These are phyloP conservation scores for Didymella pomorum DNA, from an alignment of 2,329 filamentous ascomycete genomes.

Conservation along the genomic window DNA sequence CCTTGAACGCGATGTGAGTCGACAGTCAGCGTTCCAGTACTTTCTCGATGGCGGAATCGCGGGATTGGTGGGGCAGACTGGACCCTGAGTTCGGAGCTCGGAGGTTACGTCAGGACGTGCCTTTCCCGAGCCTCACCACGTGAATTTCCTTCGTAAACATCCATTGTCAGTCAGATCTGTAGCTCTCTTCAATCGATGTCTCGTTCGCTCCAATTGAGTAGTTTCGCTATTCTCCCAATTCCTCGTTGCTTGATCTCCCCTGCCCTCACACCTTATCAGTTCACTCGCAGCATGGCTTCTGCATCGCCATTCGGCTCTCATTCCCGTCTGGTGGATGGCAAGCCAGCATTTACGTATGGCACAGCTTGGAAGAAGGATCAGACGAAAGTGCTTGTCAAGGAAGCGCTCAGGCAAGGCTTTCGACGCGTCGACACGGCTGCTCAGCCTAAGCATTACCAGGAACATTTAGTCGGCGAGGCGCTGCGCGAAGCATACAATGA, in stretches of 20 bases:
- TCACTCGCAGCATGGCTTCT: slow-evolving; percentile 31
- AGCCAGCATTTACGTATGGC: slow-evolving; percentile 69
- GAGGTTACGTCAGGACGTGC: slow-evolving; percentile 20
- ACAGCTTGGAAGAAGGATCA: slow-evolving; percentile 85
- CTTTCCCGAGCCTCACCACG: slow-evolving; percentile 11
- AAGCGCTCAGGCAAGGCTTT: slow-evolving; percentile 74
- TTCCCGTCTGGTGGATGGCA: slow-evolving; percentile 28
- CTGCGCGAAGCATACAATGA: slow-evolving; percentile 68
- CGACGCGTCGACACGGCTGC: slow-evolving; percentile 79
- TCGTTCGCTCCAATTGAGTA: not conserved
- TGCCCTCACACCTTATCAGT: not conserved
- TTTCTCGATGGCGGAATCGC: slow-evolving; percentile 21
- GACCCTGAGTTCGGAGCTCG: slow-evolving; percentile 20
- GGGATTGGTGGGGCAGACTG: slow-evolving; percentile 22
- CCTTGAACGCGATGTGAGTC: not conserved
- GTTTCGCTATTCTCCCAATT: no score
- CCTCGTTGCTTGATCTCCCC: no score
- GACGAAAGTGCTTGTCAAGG: slow-evolving; percentile 72
- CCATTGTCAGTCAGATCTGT: no score
- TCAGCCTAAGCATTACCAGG: slow-evolving; percentile 80
- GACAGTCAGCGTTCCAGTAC: slow-evolving; percentile 12
- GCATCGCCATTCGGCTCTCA: slow-evolving; percentile 15
- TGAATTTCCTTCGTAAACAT: no score
- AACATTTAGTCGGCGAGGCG: slow-evolving; percentile 73
- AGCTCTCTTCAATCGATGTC: no score